Evolutionary conservation across 768 basidiomycete genomes (phyloP), one percentile per base, ranked within the genome.

Genomic region (Udeniomyces megalosporus): DNA sequence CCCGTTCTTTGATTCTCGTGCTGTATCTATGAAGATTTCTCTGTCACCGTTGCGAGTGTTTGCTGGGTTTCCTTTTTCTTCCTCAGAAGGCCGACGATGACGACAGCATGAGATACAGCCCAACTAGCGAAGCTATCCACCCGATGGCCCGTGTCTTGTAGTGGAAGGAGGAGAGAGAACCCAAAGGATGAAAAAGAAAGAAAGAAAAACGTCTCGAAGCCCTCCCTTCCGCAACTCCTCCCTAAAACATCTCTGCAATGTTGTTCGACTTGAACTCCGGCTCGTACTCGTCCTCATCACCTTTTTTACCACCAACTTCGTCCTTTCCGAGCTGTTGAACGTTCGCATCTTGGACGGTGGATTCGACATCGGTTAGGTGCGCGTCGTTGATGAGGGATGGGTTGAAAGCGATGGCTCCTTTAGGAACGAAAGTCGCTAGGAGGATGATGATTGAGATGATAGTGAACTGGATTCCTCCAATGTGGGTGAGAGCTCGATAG

Each of bases 321-420:
- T 55, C 54, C 54, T 44, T 55, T 34, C 10, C 22, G 17, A 60
- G 58, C 20, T 31, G 15, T 17, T 51, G 10, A 35, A 34, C 58
- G 47, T 46, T 32, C 20, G 12, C 24, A 22, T 38, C 58, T 29
- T 49, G 29, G 32, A 32, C 58, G 48, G 46, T 24, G 15, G n/a
- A 22, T n/a, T 61, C 60, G 4, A 8, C 38, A 17, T 44, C 58
- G 12, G 34, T 28, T 42, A 67, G 26, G 14, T 61, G n/a, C 5
- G 34, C 48, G 15, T 51, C 68, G 35, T 69, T 64, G 60, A 72
- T 58, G 46, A 67, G 31, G 46, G 66, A 60, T 15, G 71, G 71
- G 68, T 72, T 72, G 67, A 71, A 47, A 8, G 71, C 38, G 38
- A 72, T 52, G 0, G 68, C 68, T 31, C 71, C 71, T 44, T 57